Base-by-base conservation (phyloP, 108 stramenopile species). In the Pseudonitzschia multistriata region DNA sequence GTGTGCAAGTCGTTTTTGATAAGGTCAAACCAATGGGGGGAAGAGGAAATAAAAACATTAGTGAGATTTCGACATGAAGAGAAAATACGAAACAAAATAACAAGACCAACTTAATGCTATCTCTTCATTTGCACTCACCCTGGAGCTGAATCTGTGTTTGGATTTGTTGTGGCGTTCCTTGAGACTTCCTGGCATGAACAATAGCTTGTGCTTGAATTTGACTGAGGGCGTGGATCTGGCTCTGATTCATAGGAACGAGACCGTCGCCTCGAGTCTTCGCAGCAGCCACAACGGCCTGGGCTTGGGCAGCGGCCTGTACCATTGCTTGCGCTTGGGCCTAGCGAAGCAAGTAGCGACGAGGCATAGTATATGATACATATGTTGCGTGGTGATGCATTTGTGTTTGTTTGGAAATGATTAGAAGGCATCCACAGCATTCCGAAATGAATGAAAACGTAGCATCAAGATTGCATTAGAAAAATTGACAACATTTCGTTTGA, bases 131-230 rank as follows among this genome's bases (percentile, higher is more conserved):
- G 21, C 17, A 59, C 57, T 0, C 29, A 59, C 57, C 80, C 63
- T 92, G 91, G 27, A 92, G 62, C 52, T 89, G 88, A 76, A 92
- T 88, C 71, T 92, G 91, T 49, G 87, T 88, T 53, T 89, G 87
- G 49, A 89, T 82, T 52, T 92, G 88, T 54, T 83, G 81, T 21
- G 85, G 85, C 2, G 91, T 92, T 28, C 76, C 74, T 35, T 76
- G 74, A 22, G 77, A 68, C 19, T 85, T 88, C 49, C 91, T 79
- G 7, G 91, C 91, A 76, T 93, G 84, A 29, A 93, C 91, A 73
- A 93, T 93, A 17, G 91, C 91, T 76, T 93, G 88, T 5, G 91
- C 91, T 66, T 92, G 91, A 62, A 89, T 89, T 62, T 92, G 88
- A 25, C 77, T 79, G 27, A 92, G 74, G 7, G 91, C 88, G 19